Conservation (phyloP, 1,284 basidiomycete genomes). For the Leccinum proliferum region DNA sequence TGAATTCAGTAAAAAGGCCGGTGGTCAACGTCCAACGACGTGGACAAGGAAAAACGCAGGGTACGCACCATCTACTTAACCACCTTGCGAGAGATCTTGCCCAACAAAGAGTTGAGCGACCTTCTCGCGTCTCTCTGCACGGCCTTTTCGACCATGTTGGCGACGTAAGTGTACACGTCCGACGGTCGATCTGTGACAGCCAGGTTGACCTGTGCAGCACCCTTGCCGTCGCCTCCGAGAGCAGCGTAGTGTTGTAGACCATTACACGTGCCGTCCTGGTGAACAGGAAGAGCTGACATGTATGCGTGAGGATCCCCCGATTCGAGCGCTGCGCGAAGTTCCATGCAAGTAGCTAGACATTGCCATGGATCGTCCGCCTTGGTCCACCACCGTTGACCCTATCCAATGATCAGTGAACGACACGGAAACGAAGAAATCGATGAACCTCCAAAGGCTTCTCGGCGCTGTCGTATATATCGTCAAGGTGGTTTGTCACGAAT, state of each 20-base stretch:
- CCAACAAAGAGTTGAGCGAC: conserved; percentile 63
- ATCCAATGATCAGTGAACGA: conserved; percentile 9
- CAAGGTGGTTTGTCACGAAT: conserved; percentile 73
- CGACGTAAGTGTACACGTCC: conserved; percentile 97
- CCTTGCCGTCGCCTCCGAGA: conserved; percentile 87
- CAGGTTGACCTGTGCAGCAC: conserved; percentile 93
- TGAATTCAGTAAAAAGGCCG: conserved; percentile 20
- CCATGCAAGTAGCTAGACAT: conserved; percentile 89
- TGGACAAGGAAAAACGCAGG: neutral
- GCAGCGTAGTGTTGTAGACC: conserved; percentile 99
- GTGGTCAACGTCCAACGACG: conserved; percentile 4
- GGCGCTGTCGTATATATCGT: conserved; percentile 82
- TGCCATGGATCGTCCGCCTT: conserved; percentile 97
- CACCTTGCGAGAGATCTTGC: conserved; percentile 89
- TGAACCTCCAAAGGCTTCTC: conserved; percentile 76
- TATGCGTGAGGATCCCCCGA: conserved; percentile 71
- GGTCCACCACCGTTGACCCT: conserved; percentile 85
- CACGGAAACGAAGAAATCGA: conserved; percentile 1
- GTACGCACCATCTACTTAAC: conserved; percentile 91
- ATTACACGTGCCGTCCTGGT: conserved; percentile 99
- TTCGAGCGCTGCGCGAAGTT: conserved; percentile 75
- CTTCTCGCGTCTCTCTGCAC: conserved; percentile 34
- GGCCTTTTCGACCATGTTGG: conserved; percentile 67
- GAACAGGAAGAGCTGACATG: conserved; percentile 81
- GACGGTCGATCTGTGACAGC: conserved; percentile 83